Conservation (phyloP, 768 basidiomycete species). For the Collybiopsis confluens region DNA sequence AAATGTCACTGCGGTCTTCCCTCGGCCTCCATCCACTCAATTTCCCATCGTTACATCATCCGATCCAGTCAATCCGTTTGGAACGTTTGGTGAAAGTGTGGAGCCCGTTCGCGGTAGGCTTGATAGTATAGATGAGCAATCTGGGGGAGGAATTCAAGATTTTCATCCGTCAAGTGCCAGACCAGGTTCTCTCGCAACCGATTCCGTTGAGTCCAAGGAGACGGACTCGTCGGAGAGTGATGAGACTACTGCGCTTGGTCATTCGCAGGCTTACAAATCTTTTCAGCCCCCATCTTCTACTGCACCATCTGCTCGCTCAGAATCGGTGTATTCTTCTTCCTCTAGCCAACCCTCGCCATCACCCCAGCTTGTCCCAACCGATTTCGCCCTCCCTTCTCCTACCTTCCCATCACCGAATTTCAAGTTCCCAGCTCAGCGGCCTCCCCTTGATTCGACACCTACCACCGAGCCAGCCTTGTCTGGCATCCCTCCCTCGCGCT, state of each 20-base stretch:
- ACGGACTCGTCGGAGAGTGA: slow-evolving; percentile 3
- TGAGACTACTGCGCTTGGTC: not conserved
- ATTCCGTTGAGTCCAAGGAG: not conserved
- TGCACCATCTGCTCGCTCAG: not conserved
- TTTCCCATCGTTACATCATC: not conserved
- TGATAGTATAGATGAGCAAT: not conserved
- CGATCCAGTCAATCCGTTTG: slow-evolving; percentile 3
- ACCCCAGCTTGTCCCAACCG: slow-evolving; percentile 14
- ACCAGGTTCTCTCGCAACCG: not conserved
- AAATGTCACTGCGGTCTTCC: slow-evolving; percentile 2
- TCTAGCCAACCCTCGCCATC: slow-evolving; percentile 11
- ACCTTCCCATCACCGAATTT: slow-evolving; percentile 3
- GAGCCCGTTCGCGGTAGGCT: not conserved
- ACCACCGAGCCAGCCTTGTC: not conserved
- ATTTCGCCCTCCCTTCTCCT: not conserved
- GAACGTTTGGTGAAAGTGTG: not conserved
- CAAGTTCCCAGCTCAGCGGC: slow-evolving; percentile 7
- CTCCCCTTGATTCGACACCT: slow-evolving; percentile 21
- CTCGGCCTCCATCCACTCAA: not conserved
- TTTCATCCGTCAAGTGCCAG: not conserved
- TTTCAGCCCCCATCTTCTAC: not conserved
- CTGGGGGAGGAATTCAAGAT: not conserved
- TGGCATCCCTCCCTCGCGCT: not conserved
- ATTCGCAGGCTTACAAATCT: not conserved
- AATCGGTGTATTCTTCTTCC: not conserved